phyloP scores from a whole-genome alignment of 805 yeast species.

The Grigorovia transvaalensis region DNA sequence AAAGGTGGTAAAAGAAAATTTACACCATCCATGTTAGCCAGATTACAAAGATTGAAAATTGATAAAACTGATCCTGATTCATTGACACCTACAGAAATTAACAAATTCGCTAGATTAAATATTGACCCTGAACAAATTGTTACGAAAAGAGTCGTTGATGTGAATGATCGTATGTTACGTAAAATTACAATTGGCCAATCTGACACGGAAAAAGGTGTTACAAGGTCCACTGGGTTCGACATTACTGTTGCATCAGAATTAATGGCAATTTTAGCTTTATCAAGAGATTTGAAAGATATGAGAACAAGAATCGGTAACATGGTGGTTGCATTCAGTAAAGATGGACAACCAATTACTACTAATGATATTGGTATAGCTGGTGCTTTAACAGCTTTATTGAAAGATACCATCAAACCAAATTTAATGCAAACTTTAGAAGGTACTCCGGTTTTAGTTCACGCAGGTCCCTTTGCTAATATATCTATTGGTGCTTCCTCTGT shows the following conservation, averaged over 20 bases:
- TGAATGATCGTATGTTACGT: constrained; percentile 85
- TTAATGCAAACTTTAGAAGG: constrained; percentile 97
- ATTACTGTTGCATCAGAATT: constrained; percentile 93
- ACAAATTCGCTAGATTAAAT: constrained; percentile 68
- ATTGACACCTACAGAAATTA: constrained; percentile 66
- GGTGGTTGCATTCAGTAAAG: constrained; percentile 71
- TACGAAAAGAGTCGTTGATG: constrained; percentile 88
- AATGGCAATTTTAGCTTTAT: constrained; percentile 89
- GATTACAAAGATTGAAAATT: constrained; percentile 76
- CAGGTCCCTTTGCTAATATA: constrained; percentile 96
- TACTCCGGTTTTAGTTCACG: constrained; percentile 94
- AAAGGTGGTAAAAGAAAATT: constrained; percentile 73
- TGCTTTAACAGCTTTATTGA: constrained; percentile 86
- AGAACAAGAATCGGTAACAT: constrained; percentile 78
- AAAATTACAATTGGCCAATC: constrained; percentile 86
- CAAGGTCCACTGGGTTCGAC: constrained; percentile 85
- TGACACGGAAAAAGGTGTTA: constrained; percentile 82
- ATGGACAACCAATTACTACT: constrained; percentile 79
- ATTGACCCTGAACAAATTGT: constrained; percentile 86
- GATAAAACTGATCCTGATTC: constrained; percentile 68
- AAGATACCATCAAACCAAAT: constrained; percentile 94
- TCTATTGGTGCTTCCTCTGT: constrained; percentile 95
- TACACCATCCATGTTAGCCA: constrained; percentile 65
- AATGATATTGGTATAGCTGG: constrained; percentile 96
- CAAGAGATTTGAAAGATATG: constrained; percentile 71